Evolutionary conservation across 1,284 basidiomycete species (phyloP).

Genomic region (Cutaneotrichosporon curvatum): DNA sequence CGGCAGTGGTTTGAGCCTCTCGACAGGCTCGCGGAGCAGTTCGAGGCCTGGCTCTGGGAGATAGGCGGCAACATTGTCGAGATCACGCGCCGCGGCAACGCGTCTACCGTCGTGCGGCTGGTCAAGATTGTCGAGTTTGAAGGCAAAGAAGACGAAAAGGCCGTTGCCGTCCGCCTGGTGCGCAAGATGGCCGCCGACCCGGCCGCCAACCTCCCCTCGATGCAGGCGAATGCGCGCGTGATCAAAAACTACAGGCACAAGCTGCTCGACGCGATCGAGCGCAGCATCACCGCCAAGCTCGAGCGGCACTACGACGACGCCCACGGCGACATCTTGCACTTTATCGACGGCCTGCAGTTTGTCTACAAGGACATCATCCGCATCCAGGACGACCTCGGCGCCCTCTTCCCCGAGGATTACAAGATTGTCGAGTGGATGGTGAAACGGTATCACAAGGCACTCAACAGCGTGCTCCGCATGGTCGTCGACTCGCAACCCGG

Average conservation of each 20-base stretch:
- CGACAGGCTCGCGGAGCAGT: slow-evolving; percentile 68
- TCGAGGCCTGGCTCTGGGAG: slow-evolving; percentile 79
- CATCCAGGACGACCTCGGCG: slow-evolving; percentile 77
- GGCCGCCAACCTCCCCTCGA: slow-evolving; percentile 78
- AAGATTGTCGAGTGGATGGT: slow-evolving; percentile 78
- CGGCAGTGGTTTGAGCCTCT: slow-evolving; percentile 80
- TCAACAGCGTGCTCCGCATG: slow-evolving; percentile 67
- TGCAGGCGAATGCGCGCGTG: slow-evolving; percentile 85
- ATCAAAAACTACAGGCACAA: slow-evolving; percentile 96
- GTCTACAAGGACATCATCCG: slow-evolving; percentile 91
- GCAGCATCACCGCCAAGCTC: slow-evolving; percentile 69
- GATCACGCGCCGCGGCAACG: slow-evolving; percentile 69
- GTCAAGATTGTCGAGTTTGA: slow-evolving; percentile 93
- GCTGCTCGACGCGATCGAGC: slow-evolving; percentile 70
- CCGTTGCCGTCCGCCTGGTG: slow-evolving; percentile 84
- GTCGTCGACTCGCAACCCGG: slow-evolving; percentile 73
- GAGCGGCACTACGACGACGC: slow-evolving; percentile 60
- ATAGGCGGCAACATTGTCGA: slow-evolving; percentile 71
- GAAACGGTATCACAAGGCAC: slow-evolving; percentile 85
- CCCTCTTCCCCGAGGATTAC: slow-evolving; percentile 87
- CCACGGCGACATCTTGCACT: slow-evolving; percentile 60
- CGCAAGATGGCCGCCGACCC: slow-evolving; percentile 86
- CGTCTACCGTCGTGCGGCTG: slow-evolving; percentile 79
- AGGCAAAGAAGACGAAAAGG: slow-evolving; percentile 88
- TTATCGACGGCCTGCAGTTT: slow-evolving; percentile 74